Percentiles rank a stretch among this genome's conserved stretches.
These are phyloP conservation scores for Trichoderma sp. DNA, from an alignment of 2,329 filamentous ascomycete genomes.

Conservation along the genomic window DNA sequence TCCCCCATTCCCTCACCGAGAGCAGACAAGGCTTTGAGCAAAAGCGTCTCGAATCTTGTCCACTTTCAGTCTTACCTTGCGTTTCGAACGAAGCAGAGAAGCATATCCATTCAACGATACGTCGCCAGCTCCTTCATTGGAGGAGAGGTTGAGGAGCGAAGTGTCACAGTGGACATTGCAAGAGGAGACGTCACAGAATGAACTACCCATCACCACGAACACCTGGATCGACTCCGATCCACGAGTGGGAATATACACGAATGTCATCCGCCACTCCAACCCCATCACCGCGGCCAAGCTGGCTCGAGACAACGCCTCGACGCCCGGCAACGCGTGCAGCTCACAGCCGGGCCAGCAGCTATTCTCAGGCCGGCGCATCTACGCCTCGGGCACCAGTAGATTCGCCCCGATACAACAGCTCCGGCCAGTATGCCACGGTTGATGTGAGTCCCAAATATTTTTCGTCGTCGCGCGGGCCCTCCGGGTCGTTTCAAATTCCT, in stretches of 20 bases:
- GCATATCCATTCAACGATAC: not conserved
- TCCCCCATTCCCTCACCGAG: not conserved
- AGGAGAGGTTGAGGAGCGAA: constrained; percentile 33
- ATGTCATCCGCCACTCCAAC: constrained; percentile 58
- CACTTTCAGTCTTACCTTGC: not conserved
- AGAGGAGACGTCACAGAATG: constrained; percentile 42
- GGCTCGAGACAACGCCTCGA: constrained; percentile 52
- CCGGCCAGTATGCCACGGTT: constrained; percentile 63
- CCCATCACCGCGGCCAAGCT: constrained; percentile 56
- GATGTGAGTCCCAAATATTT: constrained; percentile 64
- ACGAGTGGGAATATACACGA: constrained; percentile 55
- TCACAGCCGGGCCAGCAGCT: constrained; percentile 41
- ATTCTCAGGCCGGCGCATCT: constrained; percentile 38
- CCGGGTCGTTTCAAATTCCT: constrained; percentile 36
- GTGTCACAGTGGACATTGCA: constrained; percentile 36
- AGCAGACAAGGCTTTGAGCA: not conserved
- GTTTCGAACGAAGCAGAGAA: not conserved
- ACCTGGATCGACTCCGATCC: constrained; percentile 50
- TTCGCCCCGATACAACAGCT: constrained; percentile 63
- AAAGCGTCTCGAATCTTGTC: not conserved
- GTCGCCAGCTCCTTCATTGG: constrained; percentile 21
- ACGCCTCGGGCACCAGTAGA: constrained; percentile 52
- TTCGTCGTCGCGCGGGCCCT: constrained; percentile 47
- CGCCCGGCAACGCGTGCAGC: constrained; percentile 56
- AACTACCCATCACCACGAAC: constrained; percentile 44